A percentile compares a stretch with the other conserved stretches of the same genome.
These are phyloP conservation scores for Pittosporum tobira DNA, from an alignment of 129 eudicot genomes.

Conservation along the genomic window DNA sequence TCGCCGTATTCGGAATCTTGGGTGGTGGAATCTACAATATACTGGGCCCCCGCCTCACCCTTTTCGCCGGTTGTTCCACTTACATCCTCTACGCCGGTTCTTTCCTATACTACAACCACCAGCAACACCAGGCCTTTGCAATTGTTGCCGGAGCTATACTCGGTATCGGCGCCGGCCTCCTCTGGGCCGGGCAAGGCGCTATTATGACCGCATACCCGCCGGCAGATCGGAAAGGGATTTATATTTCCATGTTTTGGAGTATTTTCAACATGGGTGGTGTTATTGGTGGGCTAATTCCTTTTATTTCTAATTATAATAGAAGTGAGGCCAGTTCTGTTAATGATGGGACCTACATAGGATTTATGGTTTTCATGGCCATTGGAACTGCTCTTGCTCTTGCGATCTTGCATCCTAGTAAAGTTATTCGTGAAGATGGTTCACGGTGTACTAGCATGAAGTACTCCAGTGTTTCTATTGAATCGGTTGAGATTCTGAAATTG, in stretches of 20 bases:
- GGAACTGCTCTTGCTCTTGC: constrained; percentile 52
- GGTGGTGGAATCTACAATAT: constrained; percentile 97
- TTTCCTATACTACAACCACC: constrained; percentile 73
- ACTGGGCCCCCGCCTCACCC: constrained; percentile 66
- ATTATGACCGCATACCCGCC: constrained; percentile 96
- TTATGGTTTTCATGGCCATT: constrained; percentile 77
- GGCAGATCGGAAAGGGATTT: constrained; percentile 49
- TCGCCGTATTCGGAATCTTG: constrained; percentile 74
- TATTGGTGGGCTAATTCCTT: constrained; percentile 84
- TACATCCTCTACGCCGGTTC: constrained; percentile 82
- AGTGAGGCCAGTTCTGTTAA: constrained; percentile 56
- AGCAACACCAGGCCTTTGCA: constrained; percentile 57
- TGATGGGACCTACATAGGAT: constrained; percentile 89
- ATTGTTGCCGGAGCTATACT: constrained; percentile 69
- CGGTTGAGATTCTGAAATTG: constrained; percentile 37
- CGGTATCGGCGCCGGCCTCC: constrained; percentile 84
- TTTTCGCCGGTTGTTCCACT: constrained; percentile 69
- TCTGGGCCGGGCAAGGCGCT: constrained; percentile 94
- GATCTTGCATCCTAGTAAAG: constrained; percentile 72
- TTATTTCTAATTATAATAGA: constrained; percentile 48
- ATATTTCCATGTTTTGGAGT: constrained; percentile 83
- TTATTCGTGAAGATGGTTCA: constrained; percentile 73
- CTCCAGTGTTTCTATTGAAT: constrained; percentile 48
- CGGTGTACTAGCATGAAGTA: constrained; percentile 63
- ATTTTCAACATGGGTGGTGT: constrained; percentile 93